These are phyloP conservation scores for Scortechinia acanthostroma DNA, from an alignment of 2,329 filamentous ascomycete genomes.

Conservation along the genomic window DNA sequence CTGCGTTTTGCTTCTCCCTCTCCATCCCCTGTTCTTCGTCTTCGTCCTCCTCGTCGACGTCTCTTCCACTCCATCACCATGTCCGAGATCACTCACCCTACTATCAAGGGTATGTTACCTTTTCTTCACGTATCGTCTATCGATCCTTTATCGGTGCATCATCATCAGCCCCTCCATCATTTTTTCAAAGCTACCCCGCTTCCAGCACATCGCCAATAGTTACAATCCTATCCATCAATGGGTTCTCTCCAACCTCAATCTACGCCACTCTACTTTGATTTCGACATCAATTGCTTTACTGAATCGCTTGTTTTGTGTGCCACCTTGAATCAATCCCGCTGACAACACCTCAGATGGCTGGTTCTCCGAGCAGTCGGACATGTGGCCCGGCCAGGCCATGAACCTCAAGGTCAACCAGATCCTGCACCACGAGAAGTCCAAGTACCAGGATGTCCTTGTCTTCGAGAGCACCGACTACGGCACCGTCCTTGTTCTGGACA, in stretches of 20 bases:
- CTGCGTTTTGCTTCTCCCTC: background rate
- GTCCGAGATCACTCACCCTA: slow-evolving; percentile 1
- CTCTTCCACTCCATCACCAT: background rate
- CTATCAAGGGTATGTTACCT: background rate
- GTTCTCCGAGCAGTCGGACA: slow-evolving; percentile 97
- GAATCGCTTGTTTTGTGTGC: too few relatives aligned
- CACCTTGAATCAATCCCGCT: too few relatives aligned
- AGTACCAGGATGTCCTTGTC: slow-evolving; percentile 98
- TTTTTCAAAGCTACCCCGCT: too few relatives aligned
- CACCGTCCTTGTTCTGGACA: slow-evolving; percentile 92
- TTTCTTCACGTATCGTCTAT: background rate
- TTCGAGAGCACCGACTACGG: slow-evolving; percentile 98
- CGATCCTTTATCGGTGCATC: too few relatives aligned
- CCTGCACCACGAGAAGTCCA: slow-evolving; percentile 96
- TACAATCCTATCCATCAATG: too few relatives aligned
- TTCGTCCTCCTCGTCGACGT: background rate
- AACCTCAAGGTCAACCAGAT: slow-evolving; percentile 96
- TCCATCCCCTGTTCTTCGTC: background rate
- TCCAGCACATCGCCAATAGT: too few relatives aligned
- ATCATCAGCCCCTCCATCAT: too few relatives aligned
- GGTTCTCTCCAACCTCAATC: too few relatives aligned
- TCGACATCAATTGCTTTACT: too few relatives aligned
- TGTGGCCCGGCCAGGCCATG: slow-evolving; percentile 98
- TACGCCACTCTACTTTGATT: too few relatives aligned
- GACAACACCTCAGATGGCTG: slow-evolving; percentile 73